phyloP scores from a whole-genome alignment of 176 grass and related monocot genomes.

The Triticum monococcum region DNA sequence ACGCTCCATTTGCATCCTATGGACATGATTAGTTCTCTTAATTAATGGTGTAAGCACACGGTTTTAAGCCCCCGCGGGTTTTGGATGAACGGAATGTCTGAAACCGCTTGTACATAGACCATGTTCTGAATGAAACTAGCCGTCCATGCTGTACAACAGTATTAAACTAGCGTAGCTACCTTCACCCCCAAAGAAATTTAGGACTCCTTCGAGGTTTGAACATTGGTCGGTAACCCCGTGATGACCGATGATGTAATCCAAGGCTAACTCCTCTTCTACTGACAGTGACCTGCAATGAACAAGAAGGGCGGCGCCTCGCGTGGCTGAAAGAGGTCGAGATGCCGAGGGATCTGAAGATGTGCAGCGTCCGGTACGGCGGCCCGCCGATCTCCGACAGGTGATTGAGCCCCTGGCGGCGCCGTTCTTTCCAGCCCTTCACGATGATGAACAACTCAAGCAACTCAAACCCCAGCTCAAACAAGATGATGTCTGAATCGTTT shows the following conservation, averaged over 20 bases:
- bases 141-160: neutral
- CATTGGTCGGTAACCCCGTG: neutral
- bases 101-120: neutral
- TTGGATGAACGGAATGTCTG: neutral
- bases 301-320: conserved; percentile 18
- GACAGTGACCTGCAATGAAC: neutral
- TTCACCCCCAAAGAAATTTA: neutral
- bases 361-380: conserved; percentile 50
- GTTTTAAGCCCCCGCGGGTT: neutral
- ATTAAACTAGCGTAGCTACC: neutral
- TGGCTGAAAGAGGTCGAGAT: conserved; percentile 74
- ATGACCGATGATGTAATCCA: neutral
- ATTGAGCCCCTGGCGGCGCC: neutral
- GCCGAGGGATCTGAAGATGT: conserved; percentile 63
- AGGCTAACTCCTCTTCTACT: neutral
- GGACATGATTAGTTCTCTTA: neutral
- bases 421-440: neutral
- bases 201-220: neutral
- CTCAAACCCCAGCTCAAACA: neutral
- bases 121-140: neutral
- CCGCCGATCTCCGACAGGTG: conserved; percentile 60
- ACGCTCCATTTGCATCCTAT: neutral
- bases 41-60: conserved; percentile 13
- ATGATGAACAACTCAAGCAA: neutral
- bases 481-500: conserved; percentile 17